Evolutionary conservation across 495 filamentous ascomycete genomes (phyloP).

Genomic region (Lasiosphaeris hirsuta): DNA sequence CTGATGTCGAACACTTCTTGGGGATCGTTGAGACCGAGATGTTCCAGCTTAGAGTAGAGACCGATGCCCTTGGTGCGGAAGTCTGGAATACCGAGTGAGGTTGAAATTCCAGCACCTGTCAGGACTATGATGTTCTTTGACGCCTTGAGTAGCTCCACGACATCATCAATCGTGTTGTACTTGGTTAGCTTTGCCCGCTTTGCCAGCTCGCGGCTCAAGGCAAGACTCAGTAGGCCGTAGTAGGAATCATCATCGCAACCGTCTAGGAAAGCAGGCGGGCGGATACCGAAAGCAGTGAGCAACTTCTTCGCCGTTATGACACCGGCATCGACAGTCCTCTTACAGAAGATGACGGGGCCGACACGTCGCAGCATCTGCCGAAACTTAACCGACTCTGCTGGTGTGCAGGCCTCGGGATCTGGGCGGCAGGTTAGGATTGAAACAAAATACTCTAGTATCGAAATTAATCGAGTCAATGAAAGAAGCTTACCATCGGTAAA

Average conservation of each 20-base stretch:
- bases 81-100: slow-evolving; percentile 84
- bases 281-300: slow-evolving; percentile 86
- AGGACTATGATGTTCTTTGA: slow-evolving; percentile 86
- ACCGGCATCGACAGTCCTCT: slow-evolving; percentile 64
- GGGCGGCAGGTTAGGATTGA: neutral
- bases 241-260: slow-evolving; percentile 71
- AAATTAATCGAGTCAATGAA: slow-evolving; percentile 3
- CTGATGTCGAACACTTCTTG: slow-evolving; percentile 94
- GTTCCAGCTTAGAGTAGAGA: slow-evolving; percentile 79
- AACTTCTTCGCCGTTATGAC: slow-evolving; percentile 75
- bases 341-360: slow-evolving; percentile 72
- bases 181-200: slow-evolving; percentile 75
- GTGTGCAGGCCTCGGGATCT: slow-evolving; percentile 62
- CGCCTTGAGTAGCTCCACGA: slow-evolving; percentile 68
- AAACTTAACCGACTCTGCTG: slow-evolving; percentile 66
- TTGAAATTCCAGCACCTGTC: slow-evolving; percentile 91
- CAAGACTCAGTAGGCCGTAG: slow-evolving; percentile 68
- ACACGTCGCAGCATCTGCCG: slow-evolving; percentile 68
- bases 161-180: slow-evolving; percentile 87
- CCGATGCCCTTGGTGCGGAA: slow-evolving; percentile 83
- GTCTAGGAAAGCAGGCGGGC: slow-evolving; percentile 72
- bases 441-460: neutral
- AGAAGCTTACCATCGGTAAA: slow-evolving; percentile 50
- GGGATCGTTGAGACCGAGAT: slow-evolving; percentile 70
- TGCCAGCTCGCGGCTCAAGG: slow-evolving; percentile 75